Evolutionary conservation across 768 basidiomycete genomes (phyloP).

Genomic region (Boletus barrowsii): DNA sequence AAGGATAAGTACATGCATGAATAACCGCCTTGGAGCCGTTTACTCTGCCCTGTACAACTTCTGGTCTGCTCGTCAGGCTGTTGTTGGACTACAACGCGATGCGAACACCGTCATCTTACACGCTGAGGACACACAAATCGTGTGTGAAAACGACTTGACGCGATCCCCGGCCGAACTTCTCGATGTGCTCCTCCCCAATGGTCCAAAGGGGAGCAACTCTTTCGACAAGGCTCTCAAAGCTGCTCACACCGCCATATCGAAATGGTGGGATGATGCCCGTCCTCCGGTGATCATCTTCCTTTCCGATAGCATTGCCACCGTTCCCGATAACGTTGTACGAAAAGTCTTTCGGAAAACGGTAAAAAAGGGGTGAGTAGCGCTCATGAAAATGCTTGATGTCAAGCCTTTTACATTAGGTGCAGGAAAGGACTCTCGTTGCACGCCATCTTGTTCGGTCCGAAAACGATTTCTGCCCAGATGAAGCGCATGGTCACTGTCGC

Average conservation of each 20-base stretch:
- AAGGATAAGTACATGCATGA: constrained; percentile 29
- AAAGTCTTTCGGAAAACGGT: constrained; percentile 37
- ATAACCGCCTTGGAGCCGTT: constrained; percentile 57
- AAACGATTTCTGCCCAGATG: constrained; percentile 26
- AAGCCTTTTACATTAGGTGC: background rate
- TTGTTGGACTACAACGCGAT: constrained; percentile 39
- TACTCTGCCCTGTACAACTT: constrained; percentile 52
- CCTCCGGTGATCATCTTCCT: constrained; percentile 54
- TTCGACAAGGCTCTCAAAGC: constrained; percentile 40
- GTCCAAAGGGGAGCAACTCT: constrained; percentile 40
- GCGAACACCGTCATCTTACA: constrained; percentile 56
- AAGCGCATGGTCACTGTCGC: constrained; percentile 49
- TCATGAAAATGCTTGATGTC: background rate
- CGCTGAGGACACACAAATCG: constrained; percentile 18
- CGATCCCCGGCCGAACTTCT: constrained; percentile 46
- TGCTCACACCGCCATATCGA: constrained; percentile 37
- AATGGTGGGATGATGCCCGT: constrained; percentile 44
- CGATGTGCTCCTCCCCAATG: constrained; percentile 32
- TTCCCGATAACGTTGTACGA: constrained; percentile 35
- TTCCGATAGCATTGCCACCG: constrained; percentile 49
- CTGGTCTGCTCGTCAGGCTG: constrained; percentile 48
- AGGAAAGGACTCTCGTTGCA: constrained; percentile 59
- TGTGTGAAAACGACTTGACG: constrained; percentile 21
- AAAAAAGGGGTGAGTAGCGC: constrained; percentile 37
- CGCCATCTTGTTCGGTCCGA: constrained; percentile 51